A percentile compares a stretch with the other conserved stretches of the same genome.
phyloP scores from a whole-genome alignment of 1,139 yeast genomes.

The Meyerozyma sp. region DNA sequence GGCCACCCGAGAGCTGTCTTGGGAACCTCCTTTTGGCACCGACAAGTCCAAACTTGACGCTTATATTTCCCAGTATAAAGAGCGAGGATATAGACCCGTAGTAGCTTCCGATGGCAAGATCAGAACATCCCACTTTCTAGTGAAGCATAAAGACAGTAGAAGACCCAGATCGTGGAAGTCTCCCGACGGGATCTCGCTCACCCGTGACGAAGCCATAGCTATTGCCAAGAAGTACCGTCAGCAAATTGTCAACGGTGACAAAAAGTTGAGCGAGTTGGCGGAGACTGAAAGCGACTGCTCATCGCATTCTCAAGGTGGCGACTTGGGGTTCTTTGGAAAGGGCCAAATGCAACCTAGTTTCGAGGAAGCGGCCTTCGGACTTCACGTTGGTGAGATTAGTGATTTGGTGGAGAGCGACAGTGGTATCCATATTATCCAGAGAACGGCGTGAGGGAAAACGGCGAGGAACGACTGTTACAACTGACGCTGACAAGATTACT shows the following conservation, averaged over 20 bases:
- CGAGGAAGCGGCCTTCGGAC: constrained; percentile 78
- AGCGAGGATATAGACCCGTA: constrained; percentile 59
- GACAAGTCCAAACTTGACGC: constrained; percentile 54
- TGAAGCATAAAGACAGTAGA: constrained; percentile 79
- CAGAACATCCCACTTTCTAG: constrained; percentile 58
- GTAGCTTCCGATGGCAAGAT: constrained; percentile 43
- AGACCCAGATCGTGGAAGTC: constrained; percentile 92
- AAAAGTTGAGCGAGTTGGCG: constrained; percentile 68
- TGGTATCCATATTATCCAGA: constrained; percentile 83
- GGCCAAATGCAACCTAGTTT: constrained; percentile 96
- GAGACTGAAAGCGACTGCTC: constrained; percentile 83
- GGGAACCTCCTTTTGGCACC: constrained; percentile 92
- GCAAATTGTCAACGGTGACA: constrained; percentile 64
- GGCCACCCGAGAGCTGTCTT: constrained; percentile 65
- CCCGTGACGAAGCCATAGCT: constrained; percentile 79
- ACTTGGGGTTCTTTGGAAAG: constrained; percentile 78
- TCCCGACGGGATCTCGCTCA: constrained; percentile 61
- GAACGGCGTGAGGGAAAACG: constrained; percentile 52
- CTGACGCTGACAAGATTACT: no score
- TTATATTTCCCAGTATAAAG: constrained; percentile 46
- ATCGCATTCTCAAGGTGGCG: constrained; percentile 85
- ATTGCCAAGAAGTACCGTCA: constrained; percentile 55
- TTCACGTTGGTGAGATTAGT: constrained; percentile 81
- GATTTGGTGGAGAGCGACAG: constrained; percentile 84
- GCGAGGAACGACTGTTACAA: no score